phyloP scores from a whole-genome alignment of 768 basidiomycete genomes.

The Leucocoprinus leucothites region DNA sequence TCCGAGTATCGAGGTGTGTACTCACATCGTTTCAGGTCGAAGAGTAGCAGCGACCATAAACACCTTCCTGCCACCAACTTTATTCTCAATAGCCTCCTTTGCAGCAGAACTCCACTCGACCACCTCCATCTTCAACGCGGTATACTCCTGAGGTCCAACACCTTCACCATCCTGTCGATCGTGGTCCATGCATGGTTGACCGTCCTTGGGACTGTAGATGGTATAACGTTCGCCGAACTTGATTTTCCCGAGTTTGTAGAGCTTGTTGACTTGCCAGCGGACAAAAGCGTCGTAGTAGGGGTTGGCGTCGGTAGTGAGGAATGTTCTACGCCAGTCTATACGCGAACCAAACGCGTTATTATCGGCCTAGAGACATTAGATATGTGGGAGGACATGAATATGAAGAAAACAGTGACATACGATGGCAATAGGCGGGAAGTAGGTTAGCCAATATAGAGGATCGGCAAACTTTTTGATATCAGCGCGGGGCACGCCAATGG shows the following conservation, averaged over 20 bases:
- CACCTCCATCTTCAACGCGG: constrained; percentile 92
- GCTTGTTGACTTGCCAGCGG: constrained; percentile 96
- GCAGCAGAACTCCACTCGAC: constrained; percentile 77
- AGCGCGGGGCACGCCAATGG: constrained; percentile 79
- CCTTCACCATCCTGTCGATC: constrained; percentile 95
- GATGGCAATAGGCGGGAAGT: constrained; percentile 95
- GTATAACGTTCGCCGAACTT: constrained; percentile 99
- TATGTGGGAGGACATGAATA: neutral
- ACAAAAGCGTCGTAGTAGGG: constrained; percentile 98
- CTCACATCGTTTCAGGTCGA: constrained; percentile 94
- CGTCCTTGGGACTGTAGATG: constrained; percentile 97
- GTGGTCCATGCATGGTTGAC: constrained; percentile 99
- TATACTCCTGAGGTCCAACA: constrained; percentile 93
- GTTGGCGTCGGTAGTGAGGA: constrained; percentile 93
- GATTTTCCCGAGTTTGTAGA: constrained; percentile 84
- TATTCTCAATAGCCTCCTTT: constrained; percentile 56
- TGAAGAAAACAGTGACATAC: constrained; percentile 38
- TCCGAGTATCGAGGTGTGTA: constrained; percentile 7
- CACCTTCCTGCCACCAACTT: constrained; percentile 76
- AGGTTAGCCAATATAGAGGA: constrained; percentile 87
- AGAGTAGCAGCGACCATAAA: constrained; percentile 95
- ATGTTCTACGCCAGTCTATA: constrained; percentile 95
- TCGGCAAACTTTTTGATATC: constrained; percentile 98
- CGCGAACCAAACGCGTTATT: constrained; percentile 88
- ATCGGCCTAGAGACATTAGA: constrained; percentile 41